These are phyloP conservation scores for Claviceps arundinis DNA, from an alignment of 2,329 filamentous ascomycete species.

Conservation along the genomic window DNA sequence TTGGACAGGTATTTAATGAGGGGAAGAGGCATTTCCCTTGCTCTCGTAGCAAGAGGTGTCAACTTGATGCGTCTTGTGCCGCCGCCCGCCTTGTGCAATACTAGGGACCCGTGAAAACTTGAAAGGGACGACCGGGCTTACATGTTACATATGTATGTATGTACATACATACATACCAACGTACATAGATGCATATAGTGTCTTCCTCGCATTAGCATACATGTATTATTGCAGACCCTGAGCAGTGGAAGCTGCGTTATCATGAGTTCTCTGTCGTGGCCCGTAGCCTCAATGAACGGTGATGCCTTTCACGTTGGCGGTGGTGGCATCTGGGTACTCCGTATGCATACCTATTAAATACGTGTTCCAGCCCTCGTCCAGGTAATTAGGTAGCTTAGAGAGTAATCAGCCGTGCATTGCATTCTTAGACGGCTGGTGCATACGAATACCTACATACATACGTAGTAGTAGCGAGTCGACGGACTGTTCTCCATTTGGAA, in stretches of 20 bases:
- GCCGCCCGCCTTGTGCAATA: background rate
- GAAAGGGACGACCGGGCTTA: background rate
- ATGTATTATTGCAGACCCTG: too few relatives aligned
- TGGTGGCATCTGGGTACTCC: too few relatives aligned
- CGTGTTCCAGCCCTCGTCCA: background rate
- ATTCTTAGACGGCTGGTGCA: background rate
- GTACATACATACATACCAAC: background rate
- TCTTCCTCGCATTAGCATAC: too few relatives aligned
- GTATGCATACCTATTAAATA: background rate
- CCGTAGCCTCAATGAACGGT: too few relatives aligned
- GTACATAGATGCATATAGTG: background rate
- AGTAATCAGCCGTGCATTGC: background rate
- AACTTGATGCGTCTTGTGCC: background rate
- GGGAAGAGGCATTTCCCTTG: background rate
- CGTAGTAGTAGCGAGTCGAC: background rate
- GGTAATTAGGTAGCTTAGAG: background rate
- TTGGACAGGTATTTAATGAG: background rate
- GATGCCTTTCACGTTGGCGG: too few relatives aligned
- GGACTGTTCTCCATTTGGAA: background rate
- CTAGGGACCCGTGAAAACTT: background rate
- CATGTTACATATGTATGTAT: too few relatives aligned
- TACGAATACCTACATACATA: too few relatives aligned
- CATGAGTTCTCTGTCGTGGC: too few relatives aligned
- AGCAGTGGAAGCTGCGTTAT: too few relatives aligned
- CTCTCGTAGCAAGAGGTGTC: background rate